These are phyloP conservation scores for Pseudocohnilembus persalinus DNA, from an alignment of 169 alveolate species.

Conservation along the genomic window DNA sequence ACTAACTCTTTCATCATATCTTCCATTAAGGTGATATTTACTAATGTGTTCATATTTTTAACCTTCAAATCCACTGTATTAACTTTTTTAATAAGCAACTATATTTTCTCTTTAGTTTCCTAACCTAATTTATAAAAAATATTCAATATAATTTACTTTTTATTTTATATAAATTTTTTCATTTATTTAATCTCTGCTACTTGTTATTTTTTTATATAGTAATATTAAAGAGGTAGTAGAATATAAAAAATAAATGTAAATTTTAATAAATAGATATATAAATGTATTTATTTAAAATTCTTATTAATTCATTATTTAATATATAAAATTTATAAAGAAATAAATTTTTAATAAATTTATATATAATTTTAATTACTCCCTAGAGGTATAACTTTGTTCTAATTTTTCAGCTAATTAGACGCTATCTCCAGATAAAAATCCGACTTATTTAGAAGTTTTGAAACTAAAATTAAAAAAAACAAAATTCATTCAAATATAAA, in stretches of 20 bases:
- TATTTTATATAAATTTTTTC: no score
- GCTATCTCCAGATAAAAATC: not conserved
- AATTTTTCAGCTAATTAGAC: not conserved
- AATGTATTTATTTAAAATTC: no score
- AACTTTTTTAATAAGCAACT: not conserved
- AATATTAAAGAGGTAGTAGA: no score
- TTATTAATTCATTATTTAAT: no score
- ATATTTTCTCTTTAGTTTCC: conserved; percentile 5
- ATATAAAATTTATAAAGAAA: no score
- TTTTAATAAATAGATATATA: no score
- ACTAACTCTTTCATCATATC: conserved; percentile 1
- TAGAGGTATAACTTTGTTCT: not conserved
- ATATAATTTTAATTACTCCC: not conserved
- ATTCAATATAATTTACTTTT: no score
- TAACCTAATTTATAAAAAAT: conserved; percentile 5
- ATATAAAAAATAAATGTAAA: no score
- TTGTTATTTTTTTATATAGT: no score
- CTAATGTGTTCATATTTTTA: conserved; percentile 10
- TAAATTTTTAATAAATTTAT: not conserved
- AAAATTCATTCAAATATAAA: no score
- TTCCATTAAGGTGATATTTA: not conserved
- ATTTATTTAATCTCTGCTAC: no score
- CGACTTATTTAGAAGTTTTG: not conserved
- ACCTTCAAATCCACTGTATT: not conserved
- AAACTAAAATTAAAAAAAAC: no score